Evolutionary conservation across 805 yeast species (phyloP).

Genomic region (Spathaspora arborariae): DNA sequence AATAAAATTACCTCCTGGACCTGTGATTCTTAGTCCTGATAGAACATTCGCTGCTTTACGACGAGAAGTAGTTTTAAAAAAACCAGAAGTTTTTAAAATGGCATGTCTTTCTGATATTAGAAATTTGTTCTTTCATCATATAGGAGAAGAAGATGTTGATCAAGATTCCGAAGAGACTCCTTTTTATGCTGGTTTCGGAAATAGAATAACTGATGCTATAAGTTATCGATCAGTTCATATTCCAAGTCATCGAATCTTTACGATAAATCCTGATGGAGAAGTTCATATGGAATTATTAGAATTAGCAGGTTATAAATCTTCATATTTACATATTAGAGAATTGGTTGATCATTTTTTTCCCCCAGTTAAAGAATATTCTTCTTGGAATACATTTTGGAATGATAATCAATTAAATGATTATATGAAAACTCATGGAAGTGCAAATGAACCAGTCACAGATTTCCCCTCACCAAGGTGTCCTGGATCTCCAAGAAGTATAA

Average conservation of each 20-base stretch:
- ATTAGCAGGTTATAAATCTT: conserved; percentile 85
- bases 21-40: conserved; percentile 93
- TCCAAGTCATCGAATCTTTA: conserved; percentile 90
- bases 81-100: conserved; percentile 98
- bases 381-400: conserved; percentile 31
- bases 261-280: conserved; percentile 94
- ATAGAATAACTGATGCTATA: conserved; percentile 92
- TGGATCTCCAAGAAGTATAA: conserved; percentile 19
- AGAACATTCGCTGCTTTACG: conserved; percentile 92
- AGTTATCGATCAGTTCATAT: conserved; percentile 91
- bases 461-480: conserved; percentile 16
- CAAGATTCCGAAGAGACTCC: conserved; percentile 47
- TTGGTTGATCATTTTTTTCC: conserved; percentile 97
- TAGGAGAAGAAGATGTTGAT: neutral
- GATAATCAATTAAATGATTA: conserved; percentile 33
- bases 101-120: conserved; percentile 89
- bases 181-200: conserved; percentile 97
- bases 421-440: conserved; percentile 13
- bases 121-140: conserved; percentile 50
- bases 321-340: conserved; percentile 87
- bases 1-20: conserved; percentile 74
- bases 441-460: neutral
- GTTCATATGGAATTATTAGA: conserved; percentile 96
- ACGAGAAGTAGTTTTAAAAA: conserved; percentile 87
- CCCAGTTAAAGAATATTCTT: conserved; percentile 46